Percentiles rank a stretch among this genome's conserved stretches.
These are phyloP conservation scores for Thalassiosira profunda DNA, from an alignment of 108 stramenopile genomes.

Conservation along the genomic window DNA sequence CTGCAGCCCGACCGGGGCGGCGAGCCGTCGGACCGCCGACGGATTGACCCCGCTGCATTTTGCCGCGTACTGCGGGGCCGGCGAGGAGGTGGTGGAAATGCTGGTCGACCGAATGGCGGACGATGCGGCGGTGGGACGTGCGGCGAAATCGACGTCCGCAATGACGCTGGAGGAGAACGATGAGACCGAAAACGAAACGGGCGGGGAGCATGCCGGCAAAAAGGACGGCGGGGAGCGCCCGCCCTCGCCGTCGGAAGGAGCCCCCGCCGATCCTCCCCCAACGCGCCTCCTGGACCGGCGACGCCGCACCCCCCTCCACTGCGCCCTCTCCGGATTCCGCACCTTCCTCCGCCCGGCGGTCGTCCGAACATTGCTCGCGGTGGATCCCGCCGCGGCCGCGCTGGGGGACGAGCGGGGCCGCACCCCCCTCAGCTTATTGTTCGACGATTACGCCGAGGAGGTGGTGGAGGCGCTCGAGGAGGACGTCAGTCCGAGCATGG, in stretches of 20 bases:
- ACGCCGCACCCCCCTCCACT: constrained; percentile 56
- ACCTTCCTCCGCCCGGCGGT: constrained; percentile 47
- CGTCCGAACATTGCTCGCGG: constrained; percentile 38
- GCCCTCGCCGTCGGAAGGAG: neutral
- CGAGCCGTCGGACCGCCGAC: constrained; percentile 38
- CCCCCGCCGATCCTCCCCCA: constrained; percentile 18
- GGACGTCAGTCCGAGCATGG: constrained; percentile 21
- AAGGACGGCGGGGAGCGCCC: neutral
- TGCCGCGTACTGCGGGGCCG: constrained; percentile 53
- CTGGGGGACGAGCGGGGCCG: constrained; percentile 51
- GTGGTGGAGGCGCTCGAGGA: constrained; percentile 55
- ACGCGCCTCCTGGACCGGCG: constrained; percentile 52
- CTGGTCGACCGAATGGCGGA: constrained; percentile 44
- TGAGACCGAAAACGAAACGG: neutral
- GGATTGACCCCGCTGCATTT: constrained; percentile 64
- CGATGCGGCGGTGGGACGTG: constrained; percentile 5
- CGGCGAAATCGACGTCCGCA: neutral
- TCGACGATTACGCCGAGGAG: constrained; percentile 65
- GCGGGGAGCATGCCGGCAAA: neutral
- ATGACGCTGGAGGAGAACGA: neutral
- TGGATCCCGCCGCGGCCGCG: constrained; percentile 42
- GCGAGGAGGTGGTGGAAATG: constrained; percentile 33
- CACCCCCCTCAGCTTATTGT: constrained; percentile 45
- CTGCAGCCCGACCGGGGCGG: constrained; percentile 34
- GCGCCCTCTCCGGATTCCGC: constrained; percentile 57